phyloP scores from a whole-genome alignment of 1,284 basidiomycete species.

The Hemileia vastatrix region DNA sequence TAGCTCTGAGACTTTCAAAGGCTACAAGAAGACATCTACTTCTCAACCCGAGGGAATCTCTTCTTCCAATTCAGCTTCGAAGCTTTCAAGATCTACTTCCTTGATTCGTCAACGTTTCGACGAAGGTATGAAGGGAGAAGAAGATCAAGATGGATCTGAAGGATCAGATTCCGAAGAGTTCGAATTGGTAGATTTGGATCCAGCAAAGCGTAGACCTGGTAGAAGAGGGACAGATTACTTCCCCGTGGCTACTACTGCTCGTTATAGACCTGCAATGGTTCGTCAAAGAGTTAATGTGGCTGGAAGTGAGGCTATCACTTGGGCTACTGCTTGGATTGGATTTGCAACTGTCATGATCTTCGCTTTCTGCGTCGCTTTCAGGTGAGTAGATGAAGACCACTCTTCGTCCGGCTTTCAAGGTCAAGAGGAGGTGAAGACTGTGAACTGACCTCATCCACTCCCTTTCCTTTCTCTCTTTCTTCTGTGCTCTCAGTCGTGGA shows the following conservation, averaged over 20 bases:
- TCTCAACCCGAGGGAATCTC: neutral
- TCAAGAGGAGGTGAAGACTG: too few species aligned
- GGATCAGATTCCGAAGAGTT: conserved; percentile 28
- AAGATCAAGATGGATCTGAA: neutral
- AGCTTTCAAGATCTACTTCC: neutral
- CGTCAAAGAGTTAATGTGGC: conserved; percentile 30
- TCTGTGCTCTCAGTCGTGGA: too few species aligned
- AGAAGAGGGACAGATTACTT: conserved; percentile 34
- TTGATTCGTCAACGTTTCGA: neutral
- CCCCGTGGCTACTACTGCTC: conserved; percentile 30
- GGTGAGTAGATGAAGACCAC: neutral
- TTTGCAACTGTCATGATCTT: conserved; percentile 35
- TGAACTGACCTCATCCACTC: too few species aligned
- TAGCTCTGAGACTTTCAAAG: neutral
- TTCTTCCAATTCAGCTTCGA: neutral
- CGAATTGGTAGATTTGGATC: conserved; percentile 29
- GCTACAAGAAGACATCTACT: neutral
- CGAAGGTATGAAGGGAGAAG: neutral
- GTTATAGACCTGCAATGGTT: conserved; percentile 34
- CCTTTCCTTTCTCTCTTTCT: too few species aligned
- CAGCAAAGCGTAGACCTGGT: conserved; percentile 26
- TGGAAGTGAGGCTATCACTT: conserved; percentile 30
- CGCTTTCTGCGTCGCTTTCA: conserved; percentile 32
- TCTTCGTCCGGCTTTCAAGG: neutral
- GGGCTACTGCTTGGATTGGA: conserved; percentile 34